Base-by-base conservation (phyloP, 2,329 filamentous ascomycete genomes). In the Aspergillus caelatus region DNA sequence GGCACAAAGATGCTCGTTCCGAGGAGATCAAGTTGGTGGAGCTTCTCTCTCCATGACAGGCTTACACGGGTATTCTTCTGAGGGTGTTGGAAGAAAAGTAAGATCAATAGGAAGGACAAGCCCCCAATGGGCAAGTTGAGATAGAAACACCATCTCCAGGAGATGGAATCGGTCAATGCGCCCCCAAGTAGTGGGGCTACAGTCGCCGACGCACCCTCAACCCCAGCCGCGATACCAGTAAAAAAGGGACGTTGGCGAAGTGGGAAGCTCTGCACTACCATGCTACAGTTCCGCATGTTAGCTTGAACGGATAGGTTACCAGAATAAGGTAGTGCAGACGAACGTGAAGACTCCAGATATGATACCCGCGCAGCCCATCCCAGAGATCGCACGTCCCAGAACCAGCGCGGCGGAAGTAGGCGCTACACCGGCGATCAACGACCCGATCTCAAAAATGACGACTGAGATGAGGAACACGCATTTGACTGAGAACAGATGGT, bases 1-100 rank as follows among this genome's bases (percentile, higher is more conserved):
- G 63, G 65, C 8, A 62, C 59, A 60, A 76, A 71, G 34, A 78
- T 67, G 30, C 74, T 56, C 10, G 65, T 74, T 8, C 78, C 78
- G n/a, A 77, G 61, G 12, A 73, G 70, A 65, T 80, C 78, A 19
- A 79, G 68, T 32, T 34, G 48, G 1, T 45, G 77, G 68, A 68
- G 77, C 66, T 56, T 72, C 63, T 60, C 67, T 68, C 36, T 65
- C 62, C 46, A 74, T 65, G 4, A 28, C 12, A 75, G 69, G 54
- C 78, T 12, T 12, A 77, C 34, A 62, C 64, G 11, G 45, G 48
- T 12, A 45, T 70, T 77, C 70, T 74, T 75, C 57, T n/a, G 21
- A 3, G 60, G 83, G 77, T 46, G 79, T 19, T 52, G 72, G 65
- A 85, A 78, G 69, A 82, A 79, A 67, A 85, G 72, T 69, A 82